phyloP scores from a whole-genome alignment of 108 stramenopile species.

The Nannochloropsis gaditana region DNA sequence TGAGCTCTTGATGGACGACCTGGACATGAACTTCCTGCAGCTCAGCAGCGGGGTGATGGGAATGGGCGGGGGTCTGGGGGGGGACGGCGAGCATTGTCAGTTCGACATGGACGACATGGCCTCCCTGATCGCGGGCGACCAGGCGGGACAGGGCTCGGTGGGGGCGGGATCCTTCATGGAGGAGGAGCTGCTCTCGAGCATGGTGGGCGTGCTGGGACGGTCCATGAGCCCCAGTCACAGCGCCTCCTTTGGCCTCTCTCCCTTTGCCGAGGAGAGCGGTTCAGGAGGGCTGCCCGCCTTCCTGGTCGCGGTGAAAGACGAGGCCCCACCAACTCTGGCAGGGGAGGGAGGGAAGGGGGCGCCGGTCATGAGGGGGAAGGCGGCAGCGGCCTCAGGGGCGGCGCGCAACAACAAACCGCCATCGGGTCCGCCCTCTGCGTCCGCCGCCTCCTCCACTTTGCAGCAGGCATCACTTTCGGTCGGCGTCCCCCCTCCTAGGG shows the following conservation, averaged over 20 bases:
- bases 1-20: neutral
- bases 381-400: neutral
- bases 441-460: conserved; percentile 20
- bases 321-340: neutral
- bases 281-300: neutral
- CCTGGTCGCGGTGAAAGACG: neutral
- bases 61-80: conserved; percentile 11
- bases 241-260: neutral
- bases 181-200: neutral
- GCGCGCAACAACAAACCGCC: neutral
- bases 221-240: neutral
- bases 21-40: neutral
- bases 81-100: conserved; percentile 30
- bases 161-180: neutral
- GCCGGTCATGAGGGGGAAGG: neutral
- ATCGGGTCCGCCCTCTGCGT: neutral
- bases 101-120: conserved; percentile 23
- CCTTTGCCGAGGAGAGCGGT: neutral
- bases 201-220: neutral
- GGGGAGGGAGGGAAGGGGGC: neutral
- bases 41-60: neutral
- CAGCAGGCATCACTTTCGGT: neutral
- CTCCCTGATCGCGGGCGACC: conserved; percentile 27
- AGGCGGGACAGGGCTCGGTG: neutral
- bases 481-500: neutral